phyloP scores from a whole-genome alignment of 2,329 filamentous ascomycete genomes.

The Ceratocystis alfenasii region DNA sequence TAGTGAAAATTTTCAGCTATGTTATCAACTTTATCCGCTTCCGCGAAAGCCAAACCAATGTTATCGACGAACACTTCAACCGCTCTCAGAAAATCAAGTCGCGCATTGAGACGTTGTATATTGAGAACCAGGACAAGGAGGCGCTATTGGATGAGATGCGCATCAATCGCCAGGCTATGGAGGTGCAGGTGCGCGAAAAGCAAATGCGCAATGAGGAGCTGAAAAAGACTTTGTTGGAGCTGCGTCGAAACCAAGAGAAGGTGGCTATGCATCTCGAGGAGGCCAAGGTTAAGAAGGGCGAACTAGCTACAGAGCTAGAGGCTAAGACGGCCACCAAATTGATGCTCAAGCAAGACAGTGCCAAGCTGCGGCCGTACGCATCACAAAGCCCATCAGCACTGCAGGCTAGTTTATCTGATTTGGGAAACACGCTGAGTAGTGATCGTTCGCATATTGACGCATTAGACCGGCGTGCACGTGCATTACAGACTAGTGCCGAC shows the following conservation, averaged over 20 bases:
- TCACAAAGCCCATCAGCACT: constrained; percentile 75
- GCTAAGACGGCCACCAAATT: constrained; percentile 59
- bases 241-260: constrained; percentile 69
- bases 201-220: constrained; percentile 75
- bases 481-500: constrained; percentile 81
- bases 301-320: constrained; percentile 60
- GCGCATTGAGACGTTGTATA: constrained; percentile 74
- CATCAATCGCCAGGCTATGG: constrained; percentile 65
- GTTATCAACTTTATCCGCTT: constrained; percentile 98
- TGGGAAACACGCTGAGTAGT: constrained; percentile 62
- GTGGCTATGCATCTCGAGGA: constrained; percentile 74
- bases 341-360: constrained; percentile 67
- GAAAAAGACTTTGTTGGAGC: constrained; percentile 67
- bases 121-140: constrained; percentile 79
- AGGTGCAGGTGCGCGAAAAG: constrained; percentile 73
- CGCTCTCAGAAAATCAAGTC: constrained; percentile 75
- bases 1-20: constrained; percentile 93
- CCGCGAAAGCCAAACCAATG: constrained; percentile 76
- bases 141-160: constrained; percentile 68
- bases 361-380: constrained; percentile 83
- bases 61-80: constrained; percentile 91
- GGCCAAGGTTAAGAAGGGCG: constrained; percentile 65
- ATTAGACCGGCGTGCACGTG: constrained; percentile 75
- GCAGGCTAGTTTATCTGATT: constrained; percentile 67
- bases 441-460: constrained; percentile 80